A percentile compares a stretch with the other conserved stretches of the same genome.
phyloP scores from a whole-genome alignment of 73 alveolate genomes.

The Paramecium biaurelia region DNA sequence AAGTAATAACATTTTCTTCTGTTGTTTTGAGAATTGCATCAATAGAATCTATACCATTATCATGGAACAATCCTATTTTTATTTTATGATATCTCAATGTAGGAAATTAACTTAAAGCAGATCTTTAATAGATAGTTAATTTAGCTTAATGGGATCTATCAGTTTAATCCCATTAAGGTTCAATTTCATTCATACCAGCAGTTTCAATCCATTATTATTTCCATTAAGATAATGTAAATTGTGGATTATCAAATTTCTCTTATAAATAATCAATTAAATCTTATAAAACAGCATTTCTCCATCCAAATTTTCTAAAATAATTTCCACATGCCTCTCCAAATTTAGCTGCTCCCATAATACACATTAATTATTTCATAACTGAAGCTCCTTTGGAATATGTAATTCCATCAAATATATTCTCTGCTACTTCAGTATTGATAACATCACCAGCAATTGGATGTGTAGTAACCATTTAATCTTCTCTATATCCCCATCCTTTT shows the following conservation, averaged over 20 bases:
- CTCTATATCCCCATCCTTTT: constrained; percentile 68
- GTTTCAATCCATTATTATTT: constrained; percentile 80
- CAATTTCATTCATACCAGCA: constrained; percentile 87
- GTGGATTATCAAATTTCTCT: constrained; percentile 54
- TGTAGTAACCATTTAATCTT: constrained; percentile 86
- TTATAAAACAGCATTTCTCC: constrained; percentile 84
- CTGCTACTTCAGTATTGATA: constrained; percentile 90
- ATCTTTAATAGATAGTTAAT: constrained; percentile 36
- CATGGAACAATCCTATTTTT: constrained; percentile 53
- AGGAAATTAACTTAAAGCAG: constrained; percentile 46
- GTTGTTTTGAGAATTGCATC: neutral
- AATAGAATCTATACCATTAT: neutral
- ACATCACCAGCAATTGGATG: constrained; percentile 93
- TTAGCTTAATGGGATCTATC: constrained; percentile 25
- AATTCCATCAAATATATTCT: constrained; percentile 93
- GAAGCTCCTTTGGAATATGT: constrained; percentile 98
- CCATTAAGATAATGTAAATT: constrained; percentile 54
- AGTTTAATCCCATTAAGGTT: constrained; percentile 67
- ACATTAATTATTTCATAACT: constrained; percentile 80
- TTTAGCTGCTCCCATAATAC: constrained; percentile 86
- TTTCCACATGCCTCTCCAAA: constrained; percentile 84
- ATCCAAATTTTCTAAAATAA: constrained; percentile 84
- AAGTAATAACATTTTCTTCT: constrained; percentile 26
- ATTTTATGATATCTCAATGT: constrained; percentile 53
- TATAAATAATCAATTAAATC: constrained; percentile 88